Conservation (phyloP, 1,284 basidiomycete species). For the Ganoderma multipileum region DNA sequence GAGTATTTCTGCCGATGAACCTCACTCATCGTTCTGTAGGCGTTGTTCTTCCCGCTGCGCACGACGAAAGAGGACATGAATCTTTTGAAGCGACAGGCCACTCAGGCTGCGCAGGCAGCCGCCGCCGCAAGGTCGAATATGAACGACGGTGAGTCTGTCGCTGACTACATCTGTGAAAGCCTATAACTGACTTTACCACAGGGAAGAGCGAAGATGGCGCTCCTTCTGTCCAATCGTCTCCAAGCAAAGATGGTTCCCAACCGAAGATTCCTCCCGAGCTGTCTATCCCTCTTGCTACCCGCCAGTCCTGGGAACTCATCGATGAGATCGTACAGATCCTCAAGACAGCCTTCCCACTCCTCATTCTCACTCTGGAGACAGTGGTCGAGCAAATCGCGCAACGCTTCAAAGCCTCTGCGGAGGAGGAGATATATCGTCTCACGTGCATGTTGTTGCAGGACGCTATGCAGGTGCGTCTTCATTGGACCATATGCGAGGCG, state of each 20-base stretch:
- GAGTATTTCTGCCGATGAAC: conserved; percentile 3
- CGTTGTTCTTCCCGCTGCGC: conserved; percentile 94
- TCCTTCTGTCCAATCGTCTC: conserved; percentile 7
- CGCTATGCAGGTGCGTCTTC: conserved; percentile 62
- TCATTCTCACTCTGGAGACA: conserved; percentile 96
- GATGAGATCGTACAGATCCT: conserved; percentile 96
- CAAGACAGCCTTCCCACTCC: conserved; percentile 96
- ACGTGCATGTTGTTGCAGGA: conserved; percentile 86
- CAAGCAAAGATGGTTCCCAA: conserved; percentile 22
- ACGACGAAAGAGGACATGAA: conserved; percentile 92
- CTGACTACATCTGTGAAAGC: neutral
- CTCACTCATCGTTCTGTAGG: conserved; percentile 54
- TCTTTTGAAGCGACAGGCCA: conserved; percentile 50
- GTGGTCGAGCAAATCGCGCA: conserved; percentile 96
- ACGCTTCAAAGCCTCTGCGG: conserved; percentile 90
- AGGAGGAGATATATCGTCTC: conserved; percentile 96
- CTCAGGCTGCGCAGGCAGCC: conserved; percentile 36
- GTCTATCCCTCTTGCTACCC: conserved; percentile 45
- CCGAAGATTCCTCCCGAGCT: conserved; percentile 24
- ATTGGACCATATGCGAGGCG: neutral
- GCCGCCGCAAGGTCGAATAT: conserved; percentile 33
- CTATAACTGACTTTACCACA: neutral
- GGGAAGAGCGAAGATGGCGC: conserved; percentile 16
- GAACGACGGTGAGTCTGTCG: conserved; percentile 3
- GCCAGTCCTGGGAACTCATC: conserved; percentile 89